These are phyloP conservation scores for Casuarina cunninghamiana DNA, from an alignment of 306 rosid species.

Conservation along the genomic window DNA sequence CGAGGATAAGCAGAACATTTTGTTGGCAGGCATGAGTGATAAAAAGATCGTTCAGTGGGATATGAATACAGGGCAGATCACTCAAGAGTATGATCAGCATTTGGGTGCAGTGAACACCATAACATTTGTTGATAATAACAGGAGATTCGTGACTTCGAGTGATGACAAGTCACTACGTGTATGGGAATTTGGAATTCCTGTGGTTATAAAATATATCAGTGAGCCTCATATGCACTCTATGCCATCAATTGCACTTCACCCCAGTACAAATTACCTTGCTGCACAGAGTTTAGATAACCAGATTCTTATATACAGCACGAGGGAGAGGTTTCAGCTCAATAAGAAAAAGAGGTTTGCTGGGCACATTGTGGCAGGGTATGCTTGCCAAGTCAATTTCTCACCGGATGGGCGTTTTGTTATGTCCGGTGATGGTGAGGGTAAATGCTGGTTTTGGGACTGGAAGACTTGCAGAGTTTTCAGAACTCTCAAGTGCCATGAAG, in stretches of 20 bases:
- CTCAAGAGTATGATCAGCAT: conserved; percentile 99
- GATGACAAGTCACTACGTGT: conserved; percentile 95
- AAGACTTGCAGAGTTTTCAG: conserved; percentile 96
- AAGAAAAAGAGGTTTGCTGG: conserved; percentile 97
- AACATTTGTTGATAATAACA: conserved; percentile 92
- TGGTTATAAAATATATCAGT: conserved; percentile 92
- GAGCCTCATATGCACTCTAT: conserved; percentile 99
- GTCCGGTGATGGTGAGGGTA: conserved; percentile 95
- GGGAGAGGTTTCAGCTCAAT: conserved; percentile 98
- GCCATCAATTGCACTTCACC: conserved; percentile 94
- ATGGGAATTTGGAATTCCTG: conserved; percentile 98
- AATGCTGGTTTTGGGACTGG: conserved; percentile 99
- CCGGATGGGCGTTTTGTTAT: conserved; percentile 96
- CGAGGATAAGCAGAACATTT: conserved; percentile 89
- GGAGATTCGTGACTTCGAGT: conserved; percentile 96
- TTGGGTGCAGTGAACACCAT: conserved; percentile 97
- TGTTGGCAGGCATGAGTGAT: conserved; percentile 98
- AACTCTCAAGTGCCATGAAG: conserved; percentile 90
- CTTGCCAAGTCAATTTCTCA: conserved; percentile 91
- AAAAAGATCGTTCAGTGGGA: conserved; percentile 99
- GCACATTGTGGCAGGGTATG: conserved; percentile 92
- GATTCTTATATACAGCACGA: conserved; percentile 88
- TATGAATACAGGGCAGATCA: conserved; percentile 86
- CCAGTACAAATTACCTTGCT: conserved; percentile 91
- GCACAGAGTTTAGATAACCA: conserved; percentile 99